Evolutionary conservation across 2,329 filamentous ascomycete genomes (phyloP).

Genomic region (Sclerotinia sclerotiorum): DNA sequence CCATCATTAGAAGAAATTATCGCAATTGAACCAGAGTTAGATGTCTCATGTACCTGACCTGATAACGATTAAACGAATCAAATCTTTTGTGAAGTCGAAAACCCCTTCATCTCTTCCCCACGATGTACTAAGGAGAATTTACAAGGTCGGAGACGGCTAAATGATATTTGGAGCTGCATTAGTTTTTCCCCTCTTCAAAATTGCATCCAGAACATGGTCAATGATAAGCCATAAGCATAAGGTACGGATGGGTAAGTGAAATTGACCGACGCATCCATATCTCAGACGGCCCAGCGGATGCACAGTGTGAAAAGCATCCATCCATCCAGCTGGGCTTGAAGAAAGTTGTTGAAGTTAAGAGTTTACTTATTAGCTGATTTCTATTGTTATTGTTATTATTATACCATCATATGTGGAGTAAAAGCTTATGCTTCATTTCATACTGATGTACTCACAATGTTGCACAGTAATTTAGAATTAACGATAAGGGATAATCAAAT

Average conservation of each 20-base stretch:
- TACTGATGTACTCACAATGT: no score
- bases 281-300: no score
- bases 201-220: background rate
- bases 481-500: background rate
- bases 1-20: background rate
- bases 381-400: background rate
- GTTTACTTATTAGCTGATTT: background rate
- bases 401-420: no score
- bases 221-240: no score
- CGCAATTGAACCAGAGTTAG: background rate
- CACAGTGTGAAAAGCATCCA: no score
- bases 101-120: background rate
- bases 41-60: background rate
- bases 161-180: background rate
- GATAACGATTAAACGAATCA: background rate
- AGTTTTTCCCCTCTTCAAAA: background rate
- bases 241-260: no score
- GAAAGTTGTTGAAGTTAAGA: no score
- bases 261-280: no score
- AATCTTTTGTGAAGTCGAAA: background rate
- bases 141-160: background rate
- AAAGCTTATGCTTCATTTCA: background rate
- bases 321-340: background rate
- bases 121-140: background rate
- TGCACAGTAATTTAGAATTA: no score